phyloP scores from a whole-genome alignment of 108 stramenopile genomes.

The Skeletonema menzelii region DNA sequence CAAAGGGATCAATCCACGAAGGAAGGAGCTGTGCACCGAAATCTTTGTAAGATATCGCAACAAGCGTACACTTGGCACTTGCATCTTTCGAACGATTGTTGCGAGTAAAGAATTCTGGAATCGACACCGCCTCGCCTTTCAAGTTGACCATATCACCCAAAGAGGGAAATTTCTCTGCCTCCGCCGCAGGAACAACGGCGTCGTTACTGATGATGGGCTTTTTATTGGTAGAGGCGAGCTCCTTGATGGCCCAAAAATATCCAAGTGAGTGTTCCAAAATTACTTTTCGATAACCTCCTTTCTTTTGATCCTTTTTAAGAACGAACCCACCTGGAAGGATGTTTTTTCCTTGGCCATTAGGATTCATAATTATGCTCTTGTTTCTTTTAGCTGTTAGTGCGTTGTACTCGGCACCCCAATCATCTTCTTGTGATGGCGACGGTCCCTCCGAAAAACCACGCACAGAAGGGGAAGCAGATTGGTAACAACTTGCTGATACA shows the following conservation, averaged over 20 bases:
- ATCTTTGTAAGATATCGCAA: constrained; percentile 79
- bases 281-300: constrained; percentile 56
- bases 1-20: constrained; percentile 78
- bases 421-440: not conserved
- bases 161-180: constrained; percentile 72
- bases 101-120: constrained; percentile 69
- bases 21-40: constrained; percentile 70
- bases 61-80: constrained; percentile 64
- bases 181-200: constrained; percentile 54
- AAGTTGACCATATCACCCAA: constrained; percentile 29
- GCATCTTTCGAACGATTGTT: constrained; percentile 56
- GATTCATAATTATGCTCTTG: constrained; percentile 57
- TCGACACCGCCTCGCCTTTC: constrained; percentile 41
- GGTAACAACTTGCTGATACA: not conserved
- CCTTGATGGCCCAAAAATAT: constrained; percentile 87
- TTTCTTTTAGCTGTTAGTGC: constrained; percentile 22
- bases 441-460: not conserved
- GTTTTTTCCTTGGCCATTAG: constrained; percentile 50
- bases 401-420: constrained; percentile 37
- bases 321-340: constrained; percentile 72
- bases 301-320: constrained; percentile 55
- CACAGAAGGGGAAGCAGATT: not conserved
- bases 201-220: constrained; percentile 76
- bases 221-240: constrained; percentile 56
- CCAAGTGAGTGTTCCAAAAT: constrained; percentile 72